Evolutionary conservation across 2,329 filamentous ascomycete genomes (phyloP).

Genomic region (Diaporthe ilicicola): DNA sequence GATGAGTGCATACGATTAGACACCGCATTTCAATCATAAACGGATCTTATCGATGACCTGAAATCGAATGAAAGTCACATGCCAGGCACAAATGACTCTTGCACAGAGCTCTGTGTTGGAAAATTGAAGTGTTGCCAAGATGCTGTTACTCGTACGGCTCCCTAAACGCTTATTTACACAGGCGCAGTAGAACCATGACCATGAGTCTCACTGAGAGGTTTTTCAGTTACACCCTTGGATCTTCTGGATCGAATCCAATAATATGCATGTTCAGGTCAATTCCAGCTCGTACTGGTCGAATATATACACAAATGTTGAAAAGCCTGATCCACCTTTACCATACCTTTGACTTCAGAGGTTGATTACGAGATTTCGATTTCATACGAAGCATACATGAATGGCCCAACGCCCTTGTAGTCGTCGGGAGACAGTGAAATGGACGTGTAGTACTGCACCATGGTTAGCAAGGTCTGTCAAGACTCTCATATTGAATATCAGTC

Average conservation of each 20-base stretch:
- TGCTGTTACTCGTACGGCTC: too few species aligned
- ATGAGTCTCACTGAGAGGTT: not conserved
- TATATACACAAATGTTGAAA: conserved; percentile 13
- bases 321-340: not conserved
- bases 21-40: too few species aligned
- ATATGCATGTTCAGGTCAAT: not conserved
- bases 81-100: too few species aligned
- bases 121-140: too few species aligned
- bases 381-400: conserved; percentile 44
- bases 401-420: conserved; percentile 43
- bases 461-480: not conserved
- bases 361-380: conserved; percentile 35
- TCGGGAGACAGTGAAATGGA: conserved; percentile 43
- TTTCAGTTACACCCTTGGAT: not conserved
- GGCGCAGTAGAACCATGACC: not conserved
- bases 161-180: too few species aligned
- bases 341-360: not conserved
- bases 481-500: not conserved
- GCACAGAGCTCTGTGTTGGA: too few species aligned
- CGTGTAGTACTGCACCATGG: conserved; percentile 45
- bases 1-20: too few species aligned
- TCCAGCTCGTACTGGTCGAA: not conserved
- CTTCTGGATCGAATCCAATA: not conserved
- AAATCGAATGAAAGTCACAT: too few species aligned
- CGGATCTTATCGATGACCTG: too few species aligned